phyloP scores from a whole-genome alignment of 352 stramenopile species.

The Phytophthora idaei region DNA sequence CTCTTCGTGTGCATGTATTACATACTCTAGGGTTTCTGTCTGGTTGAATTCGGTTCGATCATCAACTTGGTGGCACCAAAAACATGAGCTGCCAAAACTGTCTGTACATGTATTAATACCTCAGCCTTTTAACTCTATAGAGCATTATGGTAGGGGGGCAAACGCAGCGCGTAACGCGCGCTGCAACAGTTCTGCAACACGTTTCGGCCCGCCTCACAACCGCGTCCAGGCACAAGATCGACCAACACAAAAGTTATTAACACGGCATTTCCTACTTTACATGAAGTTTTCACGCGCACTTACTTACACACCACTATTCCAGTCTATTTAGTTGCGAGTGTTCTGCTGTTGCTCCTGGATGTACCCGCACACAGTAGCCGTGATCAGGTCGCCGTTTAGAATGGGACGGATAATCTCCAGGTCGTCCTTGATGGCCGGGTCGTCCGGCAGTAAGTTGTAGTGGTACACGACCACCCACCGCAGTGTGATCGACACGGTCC shows the following conservation, averaged over 20 bases:
- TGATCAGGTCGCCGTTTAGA: slow-evolving; percentile 52
- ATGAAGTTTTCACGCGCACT: neutral
- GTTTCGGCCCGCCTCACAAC: slow-evolving; percentile 1
- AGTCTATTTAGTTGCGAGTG: slow-evolving; percentile 3
- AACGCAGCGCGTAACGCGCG: too few species aligned
- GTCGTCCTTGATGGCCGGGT: slow-evolving; percentile 33
- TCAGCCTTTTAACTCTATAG: too few species aligned
- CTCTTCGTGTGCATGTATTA: neutral
- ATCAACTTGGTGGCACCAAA: neutral
- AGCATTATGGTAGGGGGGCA: too few species aligned
- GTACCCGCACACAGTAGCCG: slow-evolving; percentile 39
- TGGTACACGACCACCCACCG: slow-evolving; percentile 39
- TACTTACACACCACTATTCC: neutral
- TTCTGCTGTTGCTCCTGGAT: slow-evolving; percentile 37
- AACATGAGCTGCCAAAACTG: too few species aligned
- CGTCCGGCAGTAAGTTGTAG: slow-evolving; percentile 41
- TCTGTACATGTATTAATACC: too few species aligned
- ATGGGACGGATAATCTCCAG: slow-evolving; percentile 40
- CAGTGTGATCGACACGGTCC: slow-evolving; percentile 30
- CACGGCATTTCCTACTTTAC: slow-evolving; percentile 18
- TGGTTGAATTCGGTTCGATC: neutral
- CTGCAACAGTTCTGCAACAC: neutral
- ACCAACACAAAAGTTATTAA: slow-evolving; percentile 15
- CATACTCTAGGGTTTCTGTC: neutral
- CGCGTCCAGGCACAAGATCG: slow-evolving; percentile 6